Percentiles rank a stretch among this genome's conserved stretches.
Evolutionary conservation across 2,329 filamentous ascomycete genomes (phyloP).

Genomic region (Talaromyces pinophilus): DNA sequence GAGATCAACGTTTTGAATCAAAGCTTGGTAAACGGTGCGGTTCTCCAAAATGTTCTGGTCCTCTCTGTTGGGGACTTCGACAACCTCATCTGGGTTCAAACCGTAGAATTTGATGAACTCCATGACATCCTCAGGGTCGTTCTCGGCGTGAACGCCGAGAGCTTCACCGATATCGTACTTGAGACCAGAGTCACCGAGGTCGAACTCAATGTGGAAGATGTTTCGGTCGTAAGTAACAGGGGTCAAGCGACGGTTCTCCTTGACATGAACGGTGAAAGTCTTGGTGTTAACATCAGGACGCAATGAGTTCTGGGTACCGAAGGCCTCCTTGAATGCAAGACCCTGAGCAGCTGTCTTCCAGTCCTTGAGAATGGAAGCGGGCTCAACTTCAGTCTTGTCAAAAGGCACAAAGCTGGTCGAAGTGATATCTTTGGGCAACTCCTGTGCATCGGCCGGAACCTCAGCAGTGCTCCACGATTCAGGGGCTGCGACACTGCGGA

Average conservation of each 20-base stretch:
- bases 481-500: constrained; percentile 74
- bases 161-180: constrained; percentile 98
- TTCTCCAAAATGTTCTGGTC: constrained; percentile 73
- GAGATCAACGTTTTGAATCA: constrained; percentile 92
- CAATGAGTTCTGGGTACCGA: constrained; percentile 69
- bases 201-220: constrained; percentile 99
- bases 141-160: constrained; percentile 93
- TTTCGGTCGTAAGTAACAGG: constrained; percentile 89
- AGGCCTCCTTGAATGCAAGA: constrained; percentile 92
- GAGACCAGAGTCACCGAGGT: constrained; percentile 84
- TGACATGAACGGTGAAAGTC: constrained; percentile 84
- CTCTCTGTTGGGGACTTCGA: constrained; percentile 88
- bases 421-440: constrained; percentile 65
- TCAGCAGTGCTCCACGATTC: constrained; percentile 76
- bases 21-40: constrained; percentile 87
- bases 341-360: constrained; percentile 87
- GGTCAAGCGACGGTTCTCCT: constrained; percentile 93
- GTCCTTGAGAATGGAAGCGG: constrained; percentile 65
- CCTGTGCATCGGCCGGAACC: constrained; percentile 40
- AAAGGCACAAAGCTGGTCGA: constrained; percentile 81
- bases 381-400: constrained; percentile 72
- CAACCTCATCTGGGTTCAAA: constrained; percentile 76
- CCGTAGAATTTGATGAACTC: constrained; percentile 91
- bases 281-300: constrained; percentile 84
- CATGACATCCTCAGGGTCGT: constrained; percentile 74